phyloP scores from a whole-genome alignment of 371 early-diverging fungal species.

The Umbelopsis sp. region DNA sequence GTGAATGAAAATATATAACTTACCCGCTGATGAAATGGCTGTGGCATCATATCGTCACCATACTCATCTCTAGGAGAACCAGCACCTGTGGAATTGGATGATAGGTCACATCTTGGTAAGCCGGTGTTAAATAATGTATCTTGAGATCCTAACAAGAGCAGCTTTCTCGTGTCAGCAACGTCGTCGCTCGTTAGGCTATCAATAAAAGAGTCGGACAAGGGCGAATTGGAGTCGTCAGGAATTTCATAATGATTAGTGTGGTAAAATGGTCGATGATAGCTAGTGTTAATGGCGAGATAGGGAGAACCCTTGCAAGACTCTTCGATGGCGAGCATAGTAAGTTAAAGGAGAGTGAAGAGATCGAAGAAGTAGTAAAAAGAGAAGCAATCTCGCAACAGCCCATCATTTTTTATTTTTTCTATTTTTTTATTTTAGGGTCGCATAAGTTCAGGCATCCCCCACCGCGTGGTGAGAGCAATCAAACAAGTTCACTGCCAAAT shows the following conservation, averaged over 20 bases:
- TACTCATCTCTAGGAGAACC: slow-evolving; percentile 16
- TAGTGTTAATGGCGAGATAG: slow-evolving; percentile 8
- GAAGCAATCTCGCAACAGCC: not conserved
- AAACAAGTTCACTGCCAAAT: slow-evolving; percentile 15
- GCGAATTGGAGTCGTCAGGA: slow-evolving; percentile 13
- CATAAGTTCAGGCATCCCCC: slow-evolving; percentile 9
- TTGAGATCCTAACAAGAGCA: not conserved
- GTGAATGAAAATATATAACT: not conserved
- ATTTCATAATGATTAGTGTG: not conserved
- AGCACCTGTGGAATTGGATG: slow-evolving; percentile 12
- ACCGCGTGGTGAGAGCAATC: slow-evolving; percentile 17
- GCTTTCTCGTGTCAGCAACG: slow-evolving; percentile 6
- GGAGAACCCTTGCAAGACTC: slow-evolving; percentile 12
- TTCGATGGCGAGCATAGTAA: slow-evolving; percentile 15
- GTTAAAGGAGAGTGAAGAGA: slow-evolving; percentile 15
- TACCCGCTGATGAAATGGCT: slow-evolving; percentile 17
- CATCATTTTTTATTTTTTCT: slow-evolving; percentile 4
- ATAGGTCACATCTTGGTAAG: slow-evolving; percentile 7
- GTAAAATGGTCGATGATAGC: slow-evolving; percentile 8
- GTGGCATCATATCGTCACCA: slow-evolving; percentile 14
- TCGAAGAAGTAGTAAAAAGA: not conserved
- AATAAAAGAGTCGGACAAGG: slow-evolving; percentile 14
- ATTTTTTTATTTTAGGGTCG: not conserved
- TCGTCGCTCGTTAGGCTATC: slow-evolving; percentile 16
- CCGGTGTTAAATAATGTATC: not conserved